A percentile compares a stretch with the other conserved stretches of the same genome.
These are phyloP conservation scores for Boletus sp. DNA, from an alignment of 768 basidiomycete species.

Conservation along the genomic window DNA sequence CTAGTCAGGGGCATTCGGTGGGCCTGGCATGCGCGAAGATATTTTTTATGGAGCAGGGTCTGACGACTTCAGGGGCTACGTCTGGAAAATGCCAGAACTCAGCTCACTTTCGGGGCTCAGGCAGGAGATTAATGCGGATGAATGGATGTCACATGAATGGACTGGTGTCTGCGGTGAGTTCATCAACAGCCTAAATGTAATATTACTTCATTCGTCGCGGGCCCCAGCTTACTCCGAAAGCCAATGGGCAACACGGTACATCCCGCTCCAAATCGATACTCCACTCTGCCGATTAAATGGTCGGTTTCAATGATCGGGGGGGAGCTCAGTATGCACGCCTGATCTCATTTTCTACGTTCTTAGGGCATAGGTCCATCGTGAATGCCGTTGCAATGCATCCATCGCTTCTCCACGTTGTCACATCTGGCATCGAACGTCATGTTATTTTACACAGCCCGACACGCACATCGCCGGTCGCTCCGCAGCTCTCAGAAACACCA, in stretches of 20 bases:
- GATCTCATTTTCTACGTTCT: conserved; percentile 4
- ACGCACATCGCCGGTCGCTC: conserved; percentile 46
- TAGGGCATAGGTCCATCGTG: conserved; percentile 75
- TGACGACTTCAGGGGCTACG: conserved; percentile 76
- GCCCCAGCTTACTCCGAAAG: conserved; percentile 46
- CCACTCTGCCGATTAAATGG: conserved; percentile 62
- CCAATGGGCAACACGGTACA: conserved; percentile 38
- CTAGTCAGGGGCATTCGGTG: conserved; percentile 77
- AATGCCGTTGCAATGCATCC: conserved; percentile 76
- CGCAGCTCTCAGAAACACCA: conserved; percentile 45
- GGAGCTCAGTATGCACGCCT: not conserved
- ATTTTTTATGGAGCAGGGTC: conserved; percentile 72
- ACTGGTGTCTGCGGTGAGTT: conserved; percentile 30
- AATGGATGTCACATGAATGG: conserved; percentile 42
- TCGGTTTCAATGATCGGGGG: conserved; percentile 21
- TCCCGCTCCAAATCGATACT: conserved; percentile 61
- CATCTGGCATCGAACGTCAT: conserved; percentile 70
- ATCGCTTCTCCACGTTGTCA: conserved; percentile 58
- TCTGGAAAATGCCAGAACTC: conserved; percentile 70
- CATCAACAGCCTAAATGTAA: conserved; percentile 10
- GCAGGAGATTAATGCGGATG: conserved; percentile 39
- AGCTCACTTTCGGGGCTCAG: conserved; percentile 43
- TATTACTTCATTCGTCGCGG: conserved; percentile 5
- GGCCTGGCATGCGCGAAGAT: conserved; percentile 49
- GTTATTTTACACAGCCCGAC: conserved; percentile 69